Evolutionary conservation across 106 monocot genomes (phyloP).

Genomic region (Gastrodia elata): DNA sequence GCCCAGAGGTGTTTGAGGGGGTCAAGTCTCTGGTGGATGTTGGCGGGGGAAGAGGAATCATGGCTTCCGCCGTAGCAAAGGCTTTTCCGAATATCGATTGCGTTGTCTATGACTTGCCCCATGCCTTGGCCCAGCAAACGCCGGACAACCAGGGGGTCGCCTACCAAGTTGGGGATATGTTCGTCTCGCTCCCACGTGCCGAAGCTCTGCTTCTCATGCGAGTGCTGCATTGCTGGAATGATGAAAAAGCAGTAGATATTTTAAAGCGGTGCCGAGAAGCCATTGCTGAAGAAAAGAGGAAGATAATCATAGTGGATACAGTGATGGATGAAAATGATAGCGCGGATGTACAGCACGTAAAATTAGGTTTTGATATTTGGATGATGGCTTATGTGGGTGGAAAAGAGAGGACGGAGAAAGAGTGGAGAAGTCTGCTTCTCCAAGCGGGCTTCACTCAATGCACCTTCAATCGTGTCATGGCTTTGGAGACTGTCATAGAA

Average conservation of each 20-base stretch:
- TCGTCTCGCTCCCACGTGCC: slow-evolving; percentile 7
- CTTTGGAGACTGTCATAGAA: slow-evolving; percentile 8
- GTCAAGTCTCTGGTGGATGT: slow-evolving; percentile 9
- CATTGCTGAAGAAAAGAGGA: slow-evolving; percentile 1
- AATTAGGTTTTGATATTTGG: slow-evolving; percentile 1
- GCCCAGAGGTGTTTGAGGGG: neutral
- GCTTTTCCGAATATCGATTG: slow-evolving; percentile 4
- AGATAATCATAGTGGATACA: slow-evolving; percentile 6
- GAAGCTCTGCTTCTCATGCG: slow-evolving; percentile 8
- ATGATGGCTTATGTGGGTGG: slow-evolving; percentile 12
- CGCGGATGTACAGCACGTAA: neutral
- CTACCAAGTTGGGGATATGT: slow-evolving; percentile 9
- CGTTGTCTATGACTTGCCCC: slow-evolving; percentile 8
- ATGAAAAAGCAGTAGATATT: neutral
- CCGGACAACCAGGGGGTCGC: neutral
- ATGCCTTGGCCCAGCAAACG: slow-evolving; percentile 6
- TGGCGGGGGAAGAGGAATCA: slow-evolving; percentile 10
- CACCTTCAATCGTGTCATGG: neutral
- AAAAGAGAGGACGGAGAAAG: slow-evolving; percentile 8
- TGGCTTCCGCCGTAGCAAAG: neutral
- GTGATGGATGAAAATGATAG: neutral
- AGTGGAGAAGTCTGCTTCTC: slow-evolving; percentile 8
- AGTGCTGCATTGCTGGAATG: slow-evolving; percentile 7
- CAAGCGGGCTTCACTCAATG: slow-evolving; percentile 8
- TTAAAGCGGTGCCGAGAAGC: slow-evolving; percentile 12